Conservation (phyloP, 2,329 filamentous ascomycete genomes). For the Claviceps lovelessii region DNA sequence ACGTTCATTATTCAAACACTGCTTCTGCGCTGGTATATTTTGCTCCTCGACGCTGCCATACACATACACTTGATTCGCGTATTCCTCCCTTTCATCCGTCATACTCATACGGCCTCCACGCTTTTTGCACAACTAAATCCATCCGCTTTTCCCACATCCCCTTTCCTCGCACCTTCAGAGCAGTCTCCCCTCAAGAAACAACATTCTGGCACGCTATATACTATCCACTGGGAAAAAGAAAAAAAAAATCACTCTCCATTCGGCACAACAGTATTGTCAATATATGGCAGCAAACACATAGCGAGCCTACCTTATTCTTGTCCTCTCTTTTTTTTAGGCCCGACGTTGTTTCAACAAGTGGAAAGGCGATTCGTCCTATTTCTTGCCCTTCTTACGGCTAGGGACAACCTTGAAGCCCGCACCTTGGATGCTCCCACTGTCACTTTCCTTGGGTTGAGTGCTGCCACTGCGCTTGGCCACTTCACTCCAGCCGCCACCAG, state of each 20-base stretch:
- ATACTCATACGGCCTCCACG: background rate
- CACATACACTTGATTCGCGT: background rate
- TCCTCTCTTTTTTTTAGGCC: background rate
- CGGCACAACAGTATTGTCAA: background rate
- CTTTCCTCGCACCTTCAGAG: background rate
- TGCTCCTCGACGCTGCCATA: background rate
- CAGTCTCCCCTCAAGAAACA: background rate
- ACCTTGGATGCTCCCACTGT: slow-evolving; percentile 25
- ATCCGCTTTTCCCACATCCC: background rate
- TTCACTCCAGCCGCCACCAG: slow-evolving; percentile 75
- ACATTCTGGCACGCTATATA: background rate
- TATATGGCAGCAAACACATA: background rate
- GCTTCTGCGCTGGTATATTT: background rate
- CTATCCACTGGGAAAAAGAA: background rate
- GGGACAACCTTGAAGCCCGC: slow-evolving; percentile 81
- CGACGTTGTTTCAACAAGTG: slow-evolving; percentile 5
- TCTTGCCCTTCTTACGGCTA: slow-evolving; percentile 83
- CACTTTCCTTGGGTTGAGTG: slow-evolving; percentile 26
- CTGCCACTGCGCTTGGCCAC: slow-evolving; percentile 81
- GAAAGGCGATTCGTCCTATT: slow-evolving; percentile 26
- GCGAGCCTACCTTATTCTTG: background rate
- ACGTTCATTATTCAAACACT: background rate
- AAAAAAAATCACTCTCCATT: background rate
- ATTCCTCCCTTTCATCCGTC: background rate
- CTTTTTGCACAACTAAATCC: background rate